These are phyloP conservation scores for Fusarium protoensiforme DNA, from an alignment of 2,329 filamentous ascomycete genomes.

Conservation along the genomic window DNA sequence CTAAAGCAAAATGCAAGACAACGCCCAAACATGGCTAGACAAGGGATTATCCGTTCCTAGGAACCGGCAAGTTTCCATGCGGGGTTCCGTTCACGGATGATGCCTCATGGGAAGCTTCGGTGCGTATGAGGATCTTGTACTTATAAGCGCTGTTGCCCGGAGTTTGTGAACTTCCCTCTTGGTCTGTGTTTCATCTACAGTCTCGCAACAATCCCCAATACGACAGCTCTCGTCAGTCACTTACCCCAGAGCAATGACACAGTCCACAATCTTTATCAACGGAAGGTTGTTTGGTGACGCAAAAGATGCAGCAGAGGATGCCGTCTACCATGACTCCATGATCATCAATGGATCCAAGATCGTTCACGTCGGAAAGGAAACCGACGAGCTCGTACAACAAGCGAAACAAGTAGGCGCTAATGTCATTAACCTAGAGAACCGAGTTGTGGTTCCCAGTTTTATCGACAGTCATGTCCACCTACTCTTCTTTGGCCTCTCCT, in stretches of 20 bases:
- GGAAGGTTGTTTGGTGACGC: slow-evolving; percentile 1
- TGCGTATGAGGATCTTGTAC: neutral
- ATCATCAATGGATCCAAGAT: slow-evolving; percentile 14
- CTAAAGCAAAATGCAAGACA: neutral
- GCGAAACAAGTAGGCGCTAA: slow-evolving; percentile 13
- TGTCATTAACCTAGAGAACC: slow-evolving; percentile 44
- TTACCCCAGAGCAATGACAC: neutral
- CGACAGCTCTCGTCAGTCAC: neutral
- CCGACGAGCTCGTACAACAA: neutral
- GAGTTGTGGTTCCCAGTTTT: slow-evolving; percentile 59
- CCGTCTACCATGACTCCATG: slow-evolving; percentile 8
- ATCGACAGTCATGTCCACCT: slow-evolving; percentile 65
- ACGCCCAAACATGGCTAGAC: slow-evolving; percentile 1
- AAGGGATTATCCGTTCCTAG: neutral
- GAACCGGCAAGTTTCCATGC: neutral
- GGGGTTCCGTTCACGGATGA: neutral
- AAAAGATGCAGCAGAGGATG: neutral
- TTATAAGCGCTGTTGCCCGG: neutral
- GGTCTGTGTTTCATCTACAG: neutral
- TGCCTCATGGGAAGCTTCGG: neutral
- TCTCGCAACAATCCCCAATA: neutral
- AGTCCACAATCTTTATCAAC: neutral
- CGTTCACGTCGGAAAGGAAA: slow-evolving; percentile 6
- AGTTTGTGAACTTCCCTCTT: neutral
- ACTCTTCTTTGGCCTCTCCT: slow-evolving; percentile 58